Conservation (phyloP, 2,329 filamentous ascomycete species). For the Hypoxylon sp. region DNA sequence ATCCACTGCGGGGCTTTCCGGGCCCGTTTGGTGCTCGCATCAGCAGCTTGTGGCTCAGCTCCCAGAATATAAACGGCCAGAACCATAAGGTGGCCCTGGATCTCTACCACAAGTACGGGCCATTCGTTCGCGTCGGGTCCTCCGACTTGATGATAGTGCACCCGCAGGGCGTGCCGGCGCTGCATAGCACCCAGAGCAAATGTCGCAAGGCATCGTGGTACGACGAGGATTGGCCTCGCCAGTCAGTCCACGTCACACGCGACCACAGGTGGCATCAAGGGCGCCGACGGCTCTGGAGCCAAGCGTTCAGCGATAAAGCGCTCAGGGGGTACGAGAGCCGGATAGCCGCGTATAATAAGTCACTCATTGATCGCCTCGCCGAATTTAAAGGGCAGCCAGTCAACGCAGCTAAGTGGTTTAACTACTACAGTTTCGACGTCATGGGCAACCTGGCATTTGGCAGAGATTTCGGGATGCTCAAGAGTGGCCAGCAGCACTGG, state of each 20-base stretch:
- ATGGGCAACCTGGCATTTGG: constrained; percentile 1
- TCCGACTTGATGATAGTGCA: constrained; percentile 2
- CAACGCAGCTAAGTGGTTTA: neutral
- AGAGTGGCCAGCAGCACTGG: neutral
- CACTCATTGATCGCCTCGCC: neutral
- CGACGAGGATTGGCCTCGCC: constrained; percentile 1
- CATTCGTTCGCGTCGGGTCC: neutral
- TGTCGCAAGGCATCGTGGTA: constrained; percentile 1
- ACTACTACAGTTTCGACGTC: constrained; percentile 4
- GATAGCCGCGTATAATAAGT: neutral
- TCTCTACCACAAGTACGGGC: neutral
- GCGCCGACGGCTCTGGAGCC: neutral
- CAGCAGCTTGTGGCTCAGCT: neutral
- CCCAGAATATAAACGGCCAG: neutral
- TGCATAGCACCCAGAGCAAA: neutral
- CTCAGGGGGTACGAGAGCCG: constrained; percentile 1
- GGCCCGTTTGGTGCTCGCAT: neutral
- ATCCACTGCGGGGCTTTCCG: neutral
- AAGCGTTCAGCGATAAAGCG: neutral
- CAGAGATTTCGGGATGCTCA: neutral
- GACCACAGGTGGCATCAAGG: neutral
- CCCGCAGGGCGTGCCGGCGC: neutral
- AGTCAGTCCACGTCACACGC: neutral
- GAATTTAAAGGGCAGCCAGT: neutral
- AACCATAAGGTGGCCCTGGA: neutral